These are phyloP conservation scores for Lactifluus piperatus DNA, from an alignment of 768 basidiomycete genomes.

Conservation along the genomic window DNA sequence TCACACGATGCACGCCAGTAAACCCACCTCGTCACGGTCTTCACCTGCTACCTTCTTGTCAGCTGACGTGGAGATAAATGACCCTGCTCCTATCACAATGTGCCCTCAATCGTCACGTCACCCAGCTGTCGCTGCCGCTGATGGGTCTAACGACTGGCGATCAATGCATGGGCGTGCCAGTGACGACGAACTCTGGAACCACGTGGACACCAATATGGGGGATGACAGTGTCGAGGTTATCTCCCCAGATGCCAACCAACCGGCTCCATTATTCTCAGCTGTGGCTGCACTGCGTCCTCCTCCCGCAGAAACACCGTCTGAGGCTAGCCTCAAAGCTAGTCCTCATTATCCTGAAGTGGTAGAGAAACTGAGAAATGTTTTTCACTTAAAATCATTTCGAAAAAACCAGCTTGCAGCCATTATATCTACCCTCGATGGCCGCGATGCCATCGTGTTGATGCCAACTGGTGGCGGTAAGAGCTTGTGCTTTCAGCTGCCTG, in stretches of 20 bases:
- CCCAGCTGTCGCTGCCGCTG: neutral
- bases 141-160: neutral
- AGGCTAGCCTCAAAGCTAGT: slow-evolving; percentile 10
- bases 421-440: slow-evolving; percentile 64
- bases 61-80: neutral
- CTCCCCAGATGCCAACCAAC: slow-evolving; percentile 7
- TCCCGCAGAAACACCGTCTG: neutral
- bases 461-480: slow-evolving; percentile 94
- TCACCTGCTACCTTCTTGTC: neutral
- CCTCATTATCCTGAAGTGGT: slow-evolving; percentile 43
- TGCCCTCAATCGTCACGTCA: neutral
- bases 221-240: slow-evolving; percentile 21
- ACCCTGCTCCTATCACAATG: neutral
- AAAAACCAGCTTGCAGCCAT: slow-evolving; percentile 84
- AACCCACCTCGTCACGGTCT: neutral
- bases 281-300: slow-evolving; percentile 1
- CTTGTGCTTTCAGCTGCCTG: slow-evolving; percentile 85
- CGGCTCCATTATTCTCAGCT: neutral
- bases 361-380: slow-evolving; percentile 45
- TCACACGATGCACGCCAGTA: neutral
- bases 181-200: slow-evolving; percentile 43
- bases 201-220: slow-evolving; percentile 29
- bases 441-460: slow-evolving; percentile 91
- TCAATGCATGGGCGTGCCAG: slow-evolving; percentile 18
- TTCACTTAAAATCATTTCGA: slow-evolving; percentile 63